A percentile compares a stretch with the other conserved stretches of the same genome.
Evolutionary conservation across 2,329 filamentous ascomycete species (phyloP).

Genomic region (Claviceps sp.): DNA sequence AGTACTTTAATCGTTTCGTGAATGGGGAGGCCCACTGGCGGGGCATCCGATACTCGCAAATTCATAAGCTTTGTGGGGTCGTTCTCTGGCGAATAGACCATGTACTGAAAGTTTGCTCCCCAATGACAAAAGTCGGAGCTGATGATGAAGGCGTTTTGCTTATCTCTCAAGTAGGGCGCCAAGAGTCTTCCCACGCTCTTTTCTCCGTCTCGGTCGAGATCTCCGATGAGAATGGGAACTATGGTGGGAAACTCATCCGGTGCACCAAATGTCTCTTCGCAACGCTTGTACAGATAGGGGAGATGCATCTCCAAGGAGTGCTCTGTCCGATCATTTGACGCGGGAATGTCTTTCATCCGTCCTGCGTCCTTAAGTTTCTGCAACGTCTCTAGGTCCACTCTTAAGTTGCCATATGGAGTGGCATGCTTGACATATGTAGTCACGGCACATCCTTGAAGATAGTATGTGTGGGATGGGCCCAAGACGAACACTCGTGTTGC

Average conservation of each 20-base stretch:
- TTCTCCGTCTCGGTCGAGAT: slow-evolving; percentile 52
- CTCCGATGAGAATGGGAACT: slow-evolving; percentile 76
- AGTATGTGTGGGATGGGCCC: slow-evolving; percentile 82
- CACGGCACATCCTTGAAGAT: slow-evolving; percentile 63
- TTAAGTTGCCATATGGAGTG: slow-evolving; percentile 61
- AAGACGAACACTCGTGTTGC: slow-evolving; percentile 84
- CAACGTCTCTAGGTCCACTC: slow-evolving; percentile 46
- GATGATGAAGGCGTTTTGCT: slow-evolving; percentile 68
- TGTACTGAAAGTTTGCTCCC: slow-evolving; percentile 72
- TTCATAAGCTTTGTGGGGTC: slow-evolving; percentile 26
- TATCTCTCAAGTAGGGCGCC: slow-evolving; percentile 63
- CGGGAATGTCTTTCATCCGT: slow-evolving; percentile 42
- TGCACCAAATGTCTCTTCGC: slow-evolving; percentile 35
- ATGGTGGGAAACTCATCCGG: slow-evolving; percentile 53
- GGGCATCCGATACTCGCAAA: slow-evolving; percentile 19
- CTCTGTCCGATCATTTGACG: slow-evolving; percentile 59
- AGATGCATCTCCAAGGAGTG: slow-evolving; percentile 96
- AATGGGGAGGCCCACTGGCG: slow-evolving; percentile 38
- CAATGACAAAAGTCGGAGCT: slow-evolving; percentile 97
- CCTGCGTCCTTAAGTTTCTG: slow-evolving; percentile 29
- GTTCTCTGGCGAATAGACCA: slow-evolving; percentile 48
- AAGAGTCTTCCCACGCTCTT: slow-evolving; percentile 55
- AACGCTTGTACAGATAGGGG: slow-evolving; percentile 78
- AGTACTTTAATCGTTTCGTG: slow-evolving; percentile 74
- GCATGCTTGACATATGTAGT: slow-evolving; percentile 57